Conservation (phyloP, 2,329 filamentous ascomycete species). For the Rugonectria rugulosa region DNA sequence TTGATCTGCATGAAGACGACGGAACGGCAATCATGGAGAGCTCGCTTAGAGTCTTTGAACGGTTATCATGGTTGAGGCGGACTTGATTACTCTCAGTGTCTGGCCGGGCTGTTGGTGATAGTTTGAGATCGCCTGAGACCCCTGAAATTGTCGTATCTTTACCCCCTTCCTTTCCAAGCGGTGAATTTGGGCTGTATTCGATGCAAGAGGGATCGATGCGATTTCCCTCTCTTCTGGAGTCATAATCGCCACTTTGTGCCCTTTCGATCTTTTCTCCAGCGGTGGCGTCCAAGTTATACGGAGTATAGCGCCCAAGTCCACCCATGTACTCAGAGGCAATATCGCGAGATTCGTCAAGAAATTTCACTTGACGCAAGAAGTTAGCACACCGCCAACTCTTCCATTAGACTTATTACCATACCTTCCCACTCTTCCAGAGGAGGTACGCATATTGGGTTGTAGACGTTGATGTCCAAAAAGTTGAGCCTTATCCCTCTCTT, state of each 20-base stretch:
- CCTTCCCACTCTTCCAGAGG: slow-evolving; percentile 33
- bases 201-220: too few species aligned
- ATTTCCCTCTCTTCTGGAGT: not conserved
- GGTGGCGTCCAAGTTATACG: slow-evolving; percentile 15
- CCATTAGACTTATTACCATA: slow-evolving; percentile 21
- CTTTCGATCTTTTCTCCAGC: not conserved
- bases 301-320: slow-evolving; percentile 76
- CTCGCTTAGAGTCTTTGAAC: slow-evolving; percentile 25
- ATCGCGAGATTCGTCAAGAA: slow-evolving; percentile 86
- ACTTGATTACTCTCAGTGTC: not conserved
- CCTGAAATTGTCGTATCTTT: not conserved
- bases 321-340: slow-evolving; percentile 92
- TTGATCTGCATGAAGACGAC: slow-evolving; percentile 31
- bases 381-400: slow-evolving; percentile 15
- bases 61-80: slow-evolving; percentile 9
- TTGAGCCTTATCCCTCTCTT: slow-evolving; percentile 88
- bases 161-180: not conserved
- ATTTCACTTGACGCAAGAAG: slow-evolving; percentile 62
- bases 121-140: not conserved
- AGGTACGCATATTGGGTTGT: slow-evolving; percentile 65
- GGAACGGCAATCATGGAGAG: slow-evolving; percentile 36
- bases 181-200: not conserved
- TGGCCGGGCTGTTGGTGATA: not conserved
- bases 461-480: slow-evolving; percentile 85
- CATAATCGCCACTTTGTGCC: not conserved